A percentile compares a stretch with the other conserved stretches of the same genome.
These are phyloP conservation scores for Paracoccidioides lutzii DNA, from an alignment of 2,329 filamentous ascomycete species.

Conservation along the genomic window DNA sequence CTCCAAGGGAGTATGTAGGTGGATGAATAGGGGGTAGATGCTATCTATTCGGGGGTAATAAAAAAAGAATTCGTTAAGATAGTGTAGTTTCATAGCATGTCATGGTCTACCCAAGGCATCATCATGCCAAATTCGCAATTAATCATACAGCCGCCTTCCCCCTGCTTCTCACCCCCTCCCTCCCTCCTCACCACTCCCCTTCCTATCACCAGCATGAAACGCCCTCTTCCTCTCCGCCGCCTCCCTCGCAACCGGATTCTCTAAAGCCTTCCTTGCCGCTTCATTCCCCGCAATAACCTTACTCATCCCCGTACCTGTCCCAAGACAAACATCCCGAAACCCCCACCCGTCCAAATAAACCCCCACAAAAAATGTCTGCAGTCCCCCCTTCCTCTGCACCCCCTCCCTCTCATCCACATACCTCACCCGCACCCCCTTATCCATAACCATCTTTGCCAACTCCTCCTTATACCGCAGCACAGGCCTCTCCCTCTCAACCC, in stretches of 20 bases:
- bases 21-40: too few relatives aligned
- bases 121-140: too few relatives aligned
- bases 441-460: constrained; percentile 41
- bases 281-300: constrained; percentile 34
- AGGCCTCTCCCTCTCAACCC: constrained; percentile 16
- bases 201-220: constrained; percentile 8
- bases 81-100: too few relatives aligned
- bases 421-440: constrained; percentile 45
- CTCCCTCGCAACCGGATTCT: constrained; percentile 16
- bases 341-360: constrained; percentile 39
- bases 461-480: constrained; percentile 40
- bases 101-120: too few relatives aligned
- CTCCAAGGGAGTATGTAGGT: too few relatives aligned
- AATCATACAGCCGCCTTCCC: too few relatives aligned
- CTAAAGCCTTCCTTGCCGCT: constrained; percentile 31
- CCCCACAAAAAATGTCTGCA: constrained; percentile 32
- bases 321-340: constrained; percentile 31
- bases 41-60: too few relatives aligned
- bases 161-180: neutral
- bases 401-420: constrained; percentile 40
- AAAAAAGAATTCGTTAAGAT: too few relatives aligned
- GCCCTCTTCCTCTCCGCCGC: constrained; percentile 25
- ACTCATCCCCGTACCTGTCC: constrained; percentile 32
- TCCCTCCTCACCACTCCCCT: too few relatives aligned
- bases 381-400: constrained; percentile 23